Percentiles rank a stretch among this genome's conserved stretches.
phyloP scores from a whole-genome alignment of 306 rosid species.

The Acacia crassicarpa region DNA sequence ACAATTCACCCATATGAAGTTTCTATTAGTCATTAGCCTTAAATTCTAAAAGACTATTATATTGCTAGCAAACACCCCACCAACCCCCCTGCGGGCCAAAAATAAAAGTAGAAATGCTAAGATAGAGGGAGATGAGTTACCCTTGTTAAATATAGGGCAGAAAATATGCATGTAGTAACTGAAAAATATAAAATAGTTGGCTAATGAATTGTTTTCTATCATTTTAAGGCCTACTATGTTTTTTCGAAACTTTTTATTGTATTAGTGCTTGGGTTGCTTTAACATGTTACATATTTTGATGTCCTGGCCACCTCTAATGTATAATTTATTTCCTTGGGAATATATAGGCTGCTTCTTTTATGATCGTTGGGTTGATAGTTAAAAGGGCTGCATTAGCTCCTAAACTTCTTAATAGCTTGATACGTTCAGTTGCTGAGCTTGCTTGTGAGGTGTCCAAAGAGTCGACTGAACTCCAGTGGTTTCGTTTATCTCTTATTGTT shows the following conservation, averaged over 20 bases:
- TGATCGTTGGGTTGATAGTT: conserved; percentile 82
- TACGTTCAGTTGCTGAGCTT: conserved; percentile 68
- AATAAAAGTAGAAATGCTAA: too few relatives aligned
- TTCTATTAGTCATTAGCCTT: not conserved
- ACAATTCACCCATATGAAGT: not conserved
- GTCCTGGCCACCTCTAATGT: conserved; percentile 1
- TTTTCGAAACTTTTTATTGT: not conserved
- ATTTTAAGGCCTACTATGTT: not conserved
- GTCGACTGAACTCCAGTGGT: conserved; percentile 66
- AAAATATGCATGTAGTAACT: not conserved
- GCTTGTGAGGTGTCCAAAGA: conserved; percentile 64
- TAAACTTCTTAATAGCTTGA: conserved; percentile 69
- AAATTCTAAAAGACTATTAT: not conserved
- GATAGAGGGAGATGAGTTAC: not conserved
- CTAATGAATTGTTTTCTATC: not conserved
- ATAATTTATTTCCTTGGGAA: not conserved
- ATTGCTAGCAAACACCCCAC: too few relatives aligned
- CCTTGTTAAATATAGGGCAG: not conserved
- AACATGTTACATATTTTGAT: not conserved
- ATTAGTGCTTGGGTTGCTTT: not conserved
- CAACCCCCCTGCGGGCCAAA: not conserved
- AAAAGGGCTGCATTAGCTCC: conserved; percentile 73
- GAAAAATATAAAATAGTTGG: not conserved
- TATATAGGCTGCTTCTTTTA: conserved; percentile 83
- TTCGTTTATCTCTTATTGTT: conserved; percentile 77